A percentile compares a stretch with the other conserved stretches of the same genome.
Conservation (phyloP, 2,329 filamentous ascomycete species). For the Alternaria arbusti region DNA sequence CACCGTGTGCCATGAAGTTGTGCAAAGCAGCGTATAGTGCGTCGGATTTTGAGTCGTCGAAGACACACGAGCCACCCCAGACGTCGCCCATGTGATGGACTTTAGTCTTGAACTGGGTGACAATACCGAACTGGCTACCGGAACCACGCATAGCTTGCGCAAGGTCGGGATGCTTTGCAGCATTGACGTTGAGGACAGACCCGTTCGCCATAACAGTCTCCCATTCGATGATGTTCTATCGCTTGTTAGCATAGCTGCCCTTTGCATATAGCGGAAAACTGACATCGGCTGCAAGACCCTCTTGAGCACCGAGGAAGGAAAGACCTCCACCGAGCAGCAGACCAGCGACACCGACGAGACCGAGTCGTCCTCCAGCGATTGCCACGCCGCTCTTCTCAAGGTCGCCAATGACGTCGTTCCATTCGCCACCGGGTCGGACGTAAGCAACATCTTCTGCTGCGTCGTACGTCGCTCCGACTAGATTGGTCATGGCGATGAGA, state of each 20-base stretch:
- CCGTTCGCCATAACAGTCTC: slow-evolving; percentile 43
- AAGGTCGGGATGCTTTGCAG: slow-evolving; percentile 36
- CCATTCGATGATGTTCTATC: slow-evolving; percentile 40
- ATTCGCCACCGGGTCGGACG: slow-evolving; percentile 50
- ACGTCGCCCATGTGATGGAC: slow-evolving; percentile 38
- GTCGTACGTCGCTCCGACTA: slow-evolving; percentile 47
- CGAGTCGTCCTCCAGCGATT: slow-evolving; percentile 37
- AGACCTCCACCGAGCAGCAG: slow-evolving; percentile 28
- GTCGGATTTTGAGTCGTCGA: slow-evolving; percentile 32
- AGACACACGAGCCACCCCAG: slow-evolving; percentile 50
- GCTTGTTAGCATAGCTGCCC: neutral
- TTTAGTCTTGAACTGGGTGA: slow-evolving; percentile 33
- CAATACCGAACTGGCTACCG: slow-evolving; percentile 36
- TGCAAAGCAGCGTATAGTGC: slow-evolving; percentile 45
- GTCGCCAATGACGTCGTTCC: slow-evolving; percentile 48
- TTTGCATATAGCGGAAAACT: neutral
- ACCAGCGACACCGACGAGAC: slow-evolving; percentile 32
- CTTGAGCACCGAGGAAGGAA: slow-evolving; percentile 32
- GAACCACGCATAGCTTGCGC: slow-evolving; percentile 42
- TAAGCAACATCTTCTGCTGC: slow-evolving; percentile 42
- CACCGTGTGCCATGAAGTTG: slow-evolving; percentile 35
- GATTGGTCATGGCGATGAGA: slow-evolving; percentile 45
- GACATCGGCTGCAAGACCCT: slow-evolving; percentile 36
- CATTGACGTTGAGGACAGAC: slow-evolving; percentile 32
- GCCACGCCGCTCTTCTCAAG: slow-evolving; percentile 46